Evolutionary conservation across 148 eudicot genomes (phyloP), one percentile per base, ranked within the genome.

Genomic region (Heliosperma pusillum): DNA sequence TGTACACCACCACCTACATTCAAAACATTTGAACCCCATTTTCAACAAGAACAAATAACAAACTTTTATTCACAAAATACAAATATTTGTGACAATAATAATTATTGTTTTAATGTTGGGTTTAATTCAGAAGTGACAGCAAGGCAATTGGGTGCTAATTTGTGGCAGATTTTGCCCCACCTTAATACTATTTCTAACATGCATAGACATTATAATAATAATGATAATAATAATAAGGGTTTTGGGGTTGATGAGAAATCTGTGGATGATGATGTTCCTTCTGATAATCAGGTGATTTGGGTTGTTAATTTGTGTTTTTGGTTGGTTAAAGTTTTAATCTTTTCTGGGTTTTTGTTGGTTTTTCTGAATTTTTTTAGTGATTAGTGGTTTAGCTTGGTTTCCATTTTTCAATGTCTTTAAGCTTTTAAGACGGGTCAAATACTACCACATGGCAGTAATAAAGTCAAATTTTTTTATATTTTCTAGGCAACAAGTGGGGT

Each of bases 1-100:
- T 80, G 70, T 60, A 93, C 98, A 15, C 97, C 98, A 42, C 83
- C 97, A 56, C 92, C 97, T n/a, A 87, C 84, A 21, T 90, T 96
- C 96, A 85, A 66, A 24, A 67, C 53, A 73, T 74, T 85, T 72
- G 82, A 83, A 75, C 59, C 77, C 26, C 69, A 65, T 62, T 58
- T 77, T 79, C 82, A 80, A 52, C 63, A 59, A 44, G 21, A 45
- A 69, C 33, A 61, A 26, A 26, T 24, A 33, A 13, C 17, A 36
- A 50, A 76, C 19, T 29, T 40, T 65, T 26, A 50, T 53, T 12
- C 29, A 30, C 2, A 58, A 66, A 44, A 69, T 40, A 15, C 59
- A 20, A 69, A 44, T 36, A 10, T 21, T 62, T 11, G 16, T 59
- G 4, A 26, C 57, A 20, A 2, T 45, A 58, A n/a, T 78, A 2